Evolutionary conservation across 331 rosid species (phyloP).

Genomic region (Prunus yedoensis): DNA sequence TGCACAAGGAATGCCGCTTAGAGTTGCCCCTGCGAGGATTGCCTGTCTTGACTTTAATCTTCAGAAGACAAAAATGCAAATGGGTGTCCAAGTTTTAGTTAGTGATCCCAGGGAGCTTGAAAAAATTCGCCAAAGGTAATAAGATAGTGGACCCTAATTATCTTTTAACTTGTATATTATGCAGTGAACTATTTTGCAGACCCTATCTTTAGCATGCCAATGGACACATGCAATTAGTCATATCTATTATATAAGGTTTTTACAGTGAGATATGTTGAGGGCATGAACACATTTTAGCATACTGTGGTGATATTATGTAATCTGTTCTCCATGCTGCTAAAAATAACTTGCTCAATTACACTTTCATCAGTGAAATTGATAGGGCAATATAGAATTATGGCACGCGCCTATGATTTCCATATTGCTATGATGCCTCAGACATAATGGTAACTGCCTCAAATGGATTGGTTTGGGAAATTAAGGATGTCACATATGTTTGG

Average conservation of each 20-base stretch:
- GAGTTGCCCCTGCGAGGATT: constrained; percentile 89
- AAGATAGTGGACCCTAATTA: neutral
- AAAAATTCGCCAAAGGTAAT: constrained; percentile 92
- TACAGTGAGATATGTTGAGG: neutral
- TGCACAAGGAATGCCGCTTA: constrained; percentile 97
- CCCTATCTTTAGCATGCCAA: neutral
- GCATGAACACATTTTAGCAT: neutral
- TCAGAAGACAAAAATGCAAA: constrained; percentile 99
- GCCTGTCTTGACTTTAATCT: constrained; percentile 98
- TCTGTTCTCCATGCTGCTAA: neutral
- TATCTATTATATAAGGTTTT: neutral
- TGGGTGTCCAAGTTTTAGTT: constrained; percentile 95
- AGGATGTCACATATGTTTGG: neutral
- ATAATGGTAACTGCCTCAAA: neutral
- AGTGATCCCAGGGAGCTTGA: constrained; percentile 93
- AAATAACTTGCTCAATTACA: neutral
- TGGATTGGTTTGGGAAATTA: constrained; percentile 3
- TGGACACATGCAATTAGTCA: neutral
- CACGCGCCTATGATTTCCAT: neutral
- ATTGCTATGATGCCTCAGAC: neutral
- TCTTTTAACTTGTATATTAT: neutral
- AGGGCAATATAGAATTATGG: neutral
- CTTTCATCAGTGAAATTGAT: neutral
- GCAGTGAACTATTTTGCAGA: neutral
- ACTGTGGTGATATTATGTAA: neutral